A percentile compares a stretch with the other conserved stretches of the same genome.
phyloP scores from a whole-genome alignment of 1,284 basidiomycete species.

The Golubevia pallescens region DNA sequence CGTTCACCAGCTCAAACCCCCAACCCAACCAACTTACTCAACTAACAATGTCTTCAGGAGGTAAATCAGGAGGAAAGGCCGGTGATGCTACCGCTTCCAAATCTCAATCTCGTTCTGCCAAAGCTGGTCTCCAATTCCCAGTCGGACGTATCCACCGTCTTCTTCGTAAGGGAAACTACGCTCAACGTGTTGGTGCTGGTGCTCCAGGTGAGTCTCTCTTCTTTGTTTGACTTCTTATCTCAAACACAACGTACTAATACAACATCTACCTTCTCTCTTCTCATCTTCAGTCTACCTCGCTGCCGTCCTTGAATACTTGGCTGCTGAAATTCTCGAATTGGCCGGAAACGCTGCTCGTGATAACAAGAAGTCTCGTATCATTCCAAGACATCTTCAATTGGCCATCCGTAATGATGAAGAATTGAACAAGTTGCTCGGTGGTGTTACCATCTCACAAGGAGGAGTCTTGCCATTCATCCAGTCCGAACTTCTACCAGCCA shows the following conservation, averaged over 20 bases:
- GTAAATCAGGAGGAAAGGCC: constrained; percentile 66
- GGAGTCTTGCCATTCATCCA: constrained; percentile 81
- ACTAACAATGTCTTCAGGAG: constrained; percentile 52
- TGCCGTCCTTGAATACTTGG: constrained; percentile 81
- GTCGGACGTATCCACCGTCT: constrained; percentile 87
- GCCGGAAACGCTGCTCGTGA: constrained; percentile 81
- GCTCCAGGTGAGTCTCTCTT: constrained; percentile 72
- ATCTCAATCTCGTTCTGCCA: constrained; percentile 77
- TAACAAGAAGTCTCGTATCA: constrained; percentile 86
- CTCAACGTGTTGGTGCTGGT: constrained; percentile 76
- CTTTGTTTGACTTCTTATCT: neutral
- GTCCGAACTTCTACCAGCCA: constrained; percentile 74
- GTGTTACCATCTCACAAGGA: constrained; percentile 87
- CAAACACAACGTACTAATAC: neutral
- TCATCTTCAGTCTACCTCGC: constrained; percentile 77
- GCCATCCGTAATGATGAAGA: constrained; percentile 77
- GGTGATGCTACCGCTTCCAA: constrained; percentile 66
- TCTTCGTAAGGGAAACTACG: constrained; percentile 83
- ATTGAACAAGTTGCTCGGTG: constrained; percentile 77
- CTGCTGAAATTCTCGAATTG: constrained; percentile 85
- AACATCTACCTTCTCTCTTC: constrained; percentile 22
- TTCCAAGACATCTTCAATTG: constrained; percentile 85
- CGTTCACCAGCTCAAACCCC: neutral
- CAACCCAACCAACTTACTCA: constrained; percentile 1
- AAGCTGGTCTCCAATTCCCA: constrained; percentile 82